These are phyloP conservation scores for Bjerkandera adusta DNA, from an alignment of 1,284 basidiomycete genomes.

Conservation along the genomic window DNA sequence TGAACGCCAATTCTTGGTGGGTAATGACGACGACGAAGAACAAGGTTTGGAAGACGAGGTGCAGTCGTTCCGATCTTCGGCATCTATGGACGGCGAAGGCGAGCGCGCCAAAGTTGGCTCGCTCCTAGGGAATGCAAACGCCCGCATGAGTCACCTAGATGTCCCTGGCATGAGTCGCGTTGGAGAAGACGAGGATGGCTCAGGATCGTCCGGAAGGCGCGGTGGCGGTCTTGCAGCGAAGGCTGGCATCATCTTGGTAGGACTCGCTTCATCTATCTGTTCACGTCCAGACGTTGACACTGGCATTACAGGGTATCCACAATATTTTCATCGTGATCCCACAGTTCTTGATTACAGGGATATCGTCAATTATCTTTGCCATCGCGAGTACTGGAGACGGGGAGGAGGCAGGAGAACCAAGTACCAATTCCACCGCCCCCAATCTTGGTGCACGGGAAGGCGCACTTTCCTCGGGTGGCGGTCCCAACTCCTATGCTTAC, in stretches of 20 bases:
- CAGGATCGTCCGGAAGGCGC: slow-evolving; percentile 8
- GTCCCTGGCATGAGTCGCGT: slow-evolving; percentile 23
- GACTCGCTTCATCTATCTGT: slow-evolving; percentile 26
- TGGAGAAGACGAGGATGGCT: slow-evolving; percentile 15
- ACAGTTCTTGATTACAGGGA: slow-evolving; percentile 68
- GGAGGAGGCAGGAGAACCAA: slow-evolving; percentile 37
- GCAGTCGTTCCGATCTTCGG: slow-evolving; percentile 28
- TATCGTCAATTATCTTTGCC: slow-evolving; percentile 68
- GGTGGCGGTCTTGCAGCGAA: slow-evolving; percentile 46
- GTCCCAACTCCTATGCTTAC: slow-evolving; percentile 70
- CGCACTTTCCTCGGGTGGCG: slow-evolving; percentile 18
- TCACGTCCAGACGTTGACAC: not conserved
- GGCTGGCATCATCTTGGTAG: slow-evolving; percentile 86
- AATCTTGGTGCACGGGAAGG: slow-evolving; percentile 20
- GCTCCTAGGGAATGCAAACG: slow-evolving; percentile 43
- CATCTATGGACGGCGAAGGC: slow-evolving; percentile 29
- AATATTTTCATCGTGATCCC: slow-evolving; percentile 87
- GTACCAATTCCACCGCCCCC: slow-evolving; percentile 20
- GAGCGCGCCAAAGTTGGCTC: slow-evolving; percentile 22
- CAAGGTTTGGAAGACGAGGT: slow-evolving; percentile 33
- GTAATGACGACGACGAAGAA: slow-evolving; percentile 29
- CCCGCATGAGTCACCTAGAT: slow-evolving; percentile 41
- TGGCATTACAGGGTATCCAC: slow-evolving; percentile 71
- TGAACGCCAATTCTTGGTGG: slow-evolving; percentile 33
- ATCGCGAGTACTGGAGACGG: slow-evolving; percentile 50